Evolutionary conservation across 805 yeast species (phyloP).

Genomic region (Candida caryicola): DNA sequence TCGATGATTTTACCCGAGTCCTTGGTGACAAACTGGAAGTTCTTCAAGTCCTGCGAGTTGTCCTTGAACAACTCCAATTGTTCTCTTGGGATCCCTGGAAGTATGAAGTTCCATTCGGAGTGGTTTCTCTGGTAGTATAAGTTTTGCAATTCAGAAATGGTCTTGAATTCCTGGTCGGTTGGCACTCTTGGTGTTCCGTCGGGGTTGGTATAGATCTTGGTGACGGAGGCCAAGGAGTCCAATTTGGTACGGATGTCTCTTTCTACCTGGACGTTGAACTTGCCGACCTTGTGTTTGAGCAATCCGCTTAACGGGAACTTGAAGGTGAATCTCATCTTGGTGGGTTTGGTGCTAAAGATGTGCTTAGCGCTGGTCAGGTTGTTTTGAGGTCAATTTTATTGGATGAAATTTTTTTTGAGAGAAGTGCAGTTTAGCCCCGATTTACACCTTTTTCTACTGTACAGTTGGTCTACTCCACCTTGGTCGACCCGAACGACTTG

Average conservation of each 20-base stretch:
- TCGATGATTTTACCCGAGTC: slow-evolving; percentile 64
- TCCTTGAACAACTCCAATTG: slow-evolving; percentile 55
- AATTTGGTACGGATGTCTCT: slow-evolving; percentile 60
- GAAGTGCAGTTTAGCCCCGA: too few species aligned
- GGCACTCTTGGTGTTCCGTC: slow-evolving; percentile 76
- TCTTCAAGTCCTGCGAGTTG: slow-evolving; percentile 59
- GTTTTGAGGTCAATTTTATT: slow-evolving; percentile 23
- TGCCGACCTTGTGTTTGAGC: slow-evolving; percentile 36
- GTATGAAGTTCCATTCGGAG: slow-evolving; percentile 45
- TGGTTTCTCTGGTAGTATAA: slow-evolving; percentile 57
- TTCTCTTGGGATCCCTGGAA: slow-evolving; percentile 48
- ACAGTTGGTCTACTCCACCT: slow-evolving; percentile 23
- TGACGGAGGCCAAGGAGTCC: slow-evolving; percentile 60
- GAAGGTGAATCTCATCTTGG: slow-evolving; percentile 39
- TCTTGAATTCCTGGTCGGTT: slow-evolving; percentile 65
- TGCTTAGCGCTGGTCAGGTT: slow-evolving; percentile 5
- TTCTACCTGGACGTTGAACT: slow-evolving; percentile 51
- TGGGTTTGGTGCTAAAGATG: slow-evolving; percentile 5
- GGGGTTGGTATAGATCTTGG: slow-evolving; percentile 65
- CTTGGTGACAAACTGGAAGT: slow-evolving; percentile 51
- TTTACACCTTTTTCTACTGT: too few species aligned
- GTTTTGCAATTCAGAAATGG: slow-evolving; percentile 66
- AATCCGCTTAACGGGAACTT: slow-evolving; percentile 39
- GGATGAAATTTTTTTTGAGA: slow-evolving; percentile 14
- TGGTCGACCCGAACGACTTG: slow-evolving; percentile 50